phyloP scores from a whole-genome alignment of 768 basidiomycete genomes.

The Fomitopsis serialis region DNA sequence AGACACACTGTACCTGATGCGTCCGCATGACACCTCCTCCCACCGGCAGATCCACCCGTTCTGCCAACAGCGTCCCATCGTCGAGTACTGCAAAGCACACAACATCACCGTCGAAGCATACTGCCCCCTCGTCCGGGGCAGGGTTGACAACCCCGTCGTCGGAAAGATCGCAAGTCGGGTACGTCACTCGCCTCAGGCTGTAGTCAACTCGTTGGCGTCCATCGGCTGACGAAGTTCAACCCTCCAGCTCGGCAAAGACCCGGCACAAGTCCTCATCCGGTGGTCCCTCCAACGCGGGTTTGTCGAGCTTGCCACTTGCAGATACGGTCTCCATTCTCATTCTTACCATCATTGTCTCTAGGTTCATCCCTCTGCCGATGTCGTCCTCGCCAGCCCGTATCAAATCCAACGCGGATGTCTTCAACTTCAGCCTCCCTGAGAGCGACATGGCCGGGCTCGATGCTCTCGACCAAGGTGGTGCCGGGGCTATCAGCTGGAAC shows the following conservation, averaged over 20 bases:
- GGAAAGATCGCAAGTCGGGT: slow-evolving; percentile 46
- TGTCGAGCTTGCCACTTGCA: slow-evolving; percentile 4
- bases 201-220: too few relatives aligned
- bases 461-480: slow-evolving; percentile 37
- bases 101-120: slow-evolving; percentile 37
- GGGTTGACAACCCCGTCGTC: slow-evolving; percentile 45
- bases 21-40: background rate
- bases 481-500: slow-evolving; percentile 44
- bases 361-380: slow-evolving; percentile 36
- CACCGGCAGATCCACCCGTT: slow-evolving; percentile 70
- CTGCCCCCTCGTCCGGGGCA: slow-evolving; percentile 60
- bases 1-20: background rate
- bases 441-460: slow-evolving; percentile 41
- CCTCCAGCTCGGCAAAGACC: slow-evolving; percentile 41
- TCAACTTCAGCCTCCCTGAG: slow-evolving; percentile 37
- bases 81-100: slow-evolving; percentile 51
- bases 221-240: background rate
- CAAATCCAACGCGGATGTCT: slow-evolving; percentile 38
- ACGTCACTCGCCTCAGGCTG: too few relatives aligned
- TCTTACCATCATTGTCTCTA: background rate
- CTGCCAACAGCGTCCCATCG: slow-evolving; percentile 78
- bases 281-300: slow-evolving; percentile 88
- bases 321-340: background rate
- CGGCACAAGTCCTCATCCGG: slow-evolving; percentile 78
- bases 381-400: slow-evolving; percentile 37